Base-by-base conservation (phyloP, 805 yeast genomes). In the Saturnispora sekii region DNA sequence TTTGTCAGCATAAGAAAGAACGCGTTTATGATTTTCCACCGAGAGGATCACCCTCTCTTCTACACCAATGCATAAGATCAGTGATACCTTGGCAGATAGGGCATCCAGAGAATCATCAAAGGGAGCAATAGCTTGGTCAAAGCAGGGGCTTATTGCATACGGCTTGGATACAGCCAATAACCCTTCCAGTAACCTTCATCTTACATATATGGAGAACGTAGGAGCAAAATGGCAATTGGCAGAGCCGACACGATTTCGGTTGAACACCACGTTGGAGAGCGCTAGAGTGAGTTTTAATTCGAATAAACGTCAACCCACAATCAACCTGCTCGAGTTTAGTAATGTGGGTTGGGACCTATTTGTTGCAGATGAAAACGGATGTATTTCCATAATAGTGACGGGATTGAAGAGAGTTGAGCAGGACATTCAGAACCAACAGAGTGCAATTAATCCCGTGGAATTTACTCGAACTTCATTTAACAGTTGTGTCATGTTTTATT, bases 191-290 rank as follows among this genome's bases (percentile, higher is more conserved):
- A 71, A 70, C 48, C 56, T 86, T 17, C 65, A 68, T 40, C 63
- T 85, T 48, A 80, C 94, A 0, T 79, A 81, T 61, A 56, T 87
- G 47, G 89, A 81, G 53, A 78, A 87, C 48, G 62, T 76, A 11
- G 81, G 85, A 58, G 97, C 71, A 31, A 63, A 71, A 38, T 90
- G 97, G 97, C 78, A 79, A 52, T 67, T 88, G 48, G 84, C 88
- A 1, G 65, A 70, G 8, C 76, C 85, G 1, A 68, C 72, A 21
- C 61, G 59, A 28, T 57, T 69, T 31, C 47, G 41, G 15, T 32
- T 43, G 2, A 37, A 32, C 16, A 37, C 16, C n/a, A 43, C 41
- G 9, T 21, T 43, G 6, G 41, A 37, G 18, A 33, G 33, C 16
- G 32, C 42, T 16, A 35, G 31, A 21, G 32, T 31, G 5, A 32